Conservation (phyloP, 2,329 filamentous ascomycete species). For the Aureobasidium lini region DNA sequence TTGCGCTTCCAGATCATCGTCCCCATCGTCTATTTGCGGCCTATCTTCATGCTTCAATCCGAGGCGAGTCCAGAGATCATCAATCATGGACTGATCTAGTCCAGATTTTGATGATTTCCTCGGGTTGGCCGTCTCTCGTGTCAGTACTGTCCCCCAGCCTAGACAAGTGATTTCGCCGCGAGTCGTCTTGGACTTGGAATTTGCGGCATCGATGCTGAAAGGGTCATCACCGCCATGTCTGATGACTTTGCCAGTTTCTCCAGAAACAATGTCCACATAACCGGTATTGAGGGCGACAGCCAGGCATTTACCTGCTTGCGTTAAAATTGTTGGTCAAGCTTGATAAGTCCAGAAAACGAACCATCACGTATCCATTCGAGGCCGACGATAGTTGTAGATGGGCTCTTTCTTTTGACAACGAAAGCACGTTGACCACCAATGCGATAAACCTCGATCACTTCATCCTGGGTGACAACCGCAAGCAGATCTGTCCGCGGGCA, state of each 20-base stretch:
- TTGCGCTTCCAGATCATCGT: not conserved
- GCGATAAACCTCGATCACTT: conserved; percentile 67
- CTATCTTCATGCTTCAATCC: conserved; percentile 17
- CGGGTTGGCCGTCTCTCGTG: not conserved
- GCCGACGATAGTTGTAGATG: conserved; percentile 28
- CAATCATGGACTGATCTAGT: conserved; percentile 15
- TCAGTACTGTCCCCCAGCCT: conserved; percentile 13
- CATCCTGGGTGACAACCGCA: conserved; percentile 61
- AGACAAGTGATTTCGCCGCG: conserved; percentile 10
- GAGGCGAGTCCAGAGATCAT: conserved; percentile 20
- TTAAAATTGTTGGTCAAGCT: not conserved
- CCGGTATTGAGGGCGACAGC: conserved; percentile 81
- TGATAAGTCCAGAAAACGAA: conserved; percentile 1
- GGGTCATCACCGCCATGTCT: conserved; percentile 48
- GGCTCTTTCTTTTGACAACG: conserved; percentile 37
- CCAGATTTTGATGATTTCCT: not conserved
- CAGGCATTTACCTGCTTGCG: conserved; percentile 33
- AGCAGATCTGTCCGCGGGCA: conserved; percentile 81
- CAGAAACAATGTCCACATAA: conserved; percentile 64
- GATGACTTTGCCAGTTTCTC: conserved; percentile 74
- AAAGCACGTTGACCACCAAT: conserved; percentile 67
- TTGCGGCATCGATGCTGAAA: conserved; percentile 3
- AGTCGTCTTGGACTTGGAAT: not conserved
- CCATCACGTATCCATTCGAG: conserved; percentile 43
- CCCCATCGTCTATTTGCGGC: not conserved